Evolutionary conservation across 2,329 filamentous ascomycete genomes (phyloP).

Genomic region (Venturia aucupariae): DNA sequence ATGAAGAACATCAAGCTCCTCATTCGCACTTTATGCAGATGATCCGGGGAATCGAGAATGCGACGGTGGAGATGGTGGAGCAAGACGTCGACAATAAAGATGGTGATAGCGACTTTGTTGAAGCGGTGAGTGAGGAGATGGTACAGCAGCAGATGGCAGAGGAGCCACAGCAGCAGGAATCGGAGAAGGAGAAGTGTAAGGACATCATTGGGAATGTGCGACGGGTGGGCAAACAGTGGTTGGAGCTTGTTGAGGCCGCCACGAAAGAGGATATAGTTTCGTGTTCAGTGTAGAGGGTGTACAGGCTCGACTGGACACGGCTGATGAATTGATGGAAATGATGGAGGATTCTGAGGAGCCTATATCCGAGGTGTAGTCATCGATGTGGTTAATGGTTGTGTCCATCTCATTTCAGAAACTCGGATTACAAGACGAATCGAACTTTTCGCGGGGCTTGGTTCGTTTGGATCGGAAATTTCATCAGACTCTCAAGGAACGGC

Average conservation of each 20-base stretch:
- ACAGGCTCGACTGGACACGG: not conserved
- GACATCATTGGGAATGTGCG: not conserved
- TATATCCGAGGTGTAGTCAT: not conserved
- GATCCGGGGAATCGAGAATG: not conserved
- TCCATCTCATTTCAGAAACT: constrained; percentile 28
- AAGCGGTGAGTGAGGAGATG: not conserved
- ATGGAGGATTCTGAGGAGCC: not conserved
- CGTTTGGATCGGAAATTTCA: too few relatives aligned
- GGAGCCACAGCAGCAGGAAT: not conserved
- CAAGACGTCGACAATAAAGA: not conserved
- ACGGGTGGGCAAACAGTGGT: not conserved
- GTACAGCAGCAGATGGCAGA: not conserved
- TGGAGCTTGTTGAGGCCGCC: not conserved
- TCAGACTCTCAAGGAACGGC: too few relatives aligned
- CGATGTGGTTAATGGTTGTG: constrained; percentile 49
- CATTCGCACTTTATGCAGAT: not conserved
- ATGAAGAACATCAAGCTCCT: not conserved
- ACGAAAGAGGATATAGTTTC: not conserved
- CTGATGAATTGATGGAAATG: not conserved
- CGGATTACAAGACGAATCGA: too few relatives aligned
- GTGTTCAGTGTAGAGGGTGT: not conserved
- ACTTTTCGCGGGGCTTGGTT: too few relatives aligned
- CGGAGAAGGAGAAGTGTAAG: not conserved
- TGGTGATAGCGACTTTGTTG: not conserved
- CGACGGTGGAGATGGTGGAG: not conserved